Evolutionary conservation across 768 basidiomycete genomes (phyloP).

Genomic region (Hericium erinaceus): DNA sequence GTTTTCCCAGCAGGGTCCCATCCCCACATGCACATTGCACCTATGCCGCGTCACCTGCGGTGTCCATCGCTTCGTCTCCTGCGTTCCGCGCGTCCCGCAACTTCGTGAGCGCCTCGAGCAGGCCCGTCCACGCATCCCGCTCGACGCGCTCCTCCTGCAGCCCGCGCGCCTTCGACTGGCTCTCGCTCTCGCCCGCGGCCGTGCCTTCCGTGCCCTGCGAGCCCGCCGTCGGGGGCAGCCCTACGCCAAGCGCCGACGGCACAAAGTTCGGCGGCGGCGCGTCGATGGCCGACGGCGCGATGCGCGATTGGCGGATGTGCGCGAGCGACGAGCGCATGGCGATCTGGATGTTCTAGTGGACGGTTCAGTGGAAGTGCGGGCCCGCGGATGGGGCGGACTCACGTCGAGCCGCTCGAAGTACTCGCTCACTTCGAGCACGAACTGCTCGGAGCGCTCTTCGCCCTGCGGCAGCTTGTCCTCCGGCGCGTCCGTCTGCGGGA

Average conservation of each 20-base stretch:
- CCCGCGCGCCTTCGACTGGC: slow-evolving; percentile 37
- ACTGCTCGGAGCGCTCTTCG: slow-evolving; percentile 77
- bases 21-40: background rate
- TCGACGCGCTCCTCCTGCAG: slow-evolving; percentile 72
- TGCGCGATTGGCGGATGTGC: slow-evolving; percentile 72
- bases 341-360: slow-evolving; percentile 57
- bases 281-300: slow-evolving; percentile 82
- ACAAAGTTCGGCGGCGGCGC: slow-evolving; percentile 66
- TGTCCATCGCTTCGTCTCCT: background rate
- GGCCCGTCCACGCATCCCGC: slow-evolving; percentile 69
- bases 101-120: slow-evolving; percentile 51
- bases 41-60: background rate
- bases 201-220: slow-evolving; percentile 15
- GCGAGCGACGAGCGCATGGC: slow-evolving; percentile 72
- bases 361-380: background rate
- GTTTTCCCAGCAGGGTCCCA: background rate
- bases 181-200: slow-evolving; percentile 6
- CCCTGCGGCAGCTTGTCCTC: slow-evolving; percentile 66
- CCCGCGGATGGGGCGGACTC: slow-evolving; percentile 12
- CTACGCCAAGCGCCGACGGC: slow-evolving; percentile 72
- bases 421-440: slow-evolving; percentile 76
- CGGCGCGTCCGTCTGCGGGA: slow-evolving; percentile 73
- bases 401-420: slow-evolving; percentile 81
- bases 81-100: background rate
- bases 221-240: slow-evolving; percentile 36